Percentiles rank a stretch among this genome's conserved stretches.
Evolutionary conservation across 345 rosid genomes (phyloP).

Genomic region (Draba incana): DNA sequence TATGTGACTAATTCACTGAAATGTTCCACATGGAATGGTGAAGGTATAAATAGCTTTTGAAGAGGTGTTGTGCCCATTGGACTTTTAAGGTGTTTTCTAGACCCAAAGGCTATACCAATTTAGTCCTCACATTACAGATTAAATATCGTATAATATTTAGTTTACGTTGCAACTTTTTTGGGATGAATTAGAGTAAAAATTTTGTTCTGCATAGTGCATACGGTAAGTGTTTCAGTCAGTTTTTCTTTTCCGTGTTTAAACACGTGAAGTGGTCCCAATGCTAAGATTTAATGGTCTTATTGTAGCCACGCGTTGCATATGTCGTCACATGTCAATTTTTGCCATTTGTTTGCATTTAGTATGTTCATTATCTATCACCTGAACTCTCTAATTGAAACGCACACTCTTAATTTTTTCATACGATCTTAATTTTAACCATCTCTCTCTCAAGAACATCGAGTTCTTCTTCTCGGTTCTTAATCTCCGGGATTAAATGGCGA

Average conservation of each 20-base stretch:
- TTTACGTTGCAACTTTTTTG: too few species aligned
- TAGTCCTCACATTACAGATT: not conserved
- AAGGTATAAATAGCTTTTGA: not conserved
- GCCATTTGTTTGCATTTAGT: not conserved
- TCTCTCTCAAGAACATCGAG: not conserved
- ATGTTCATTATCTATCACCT: not conserved
- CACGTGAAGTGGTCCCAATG: constrained; percentile 15
- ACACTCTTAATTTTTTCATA: not conserved
- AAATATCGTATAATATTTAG: too few species aligned
- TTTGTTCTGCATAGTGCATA: not conserved
- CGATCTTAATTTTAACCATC: constrained; percentile 9
- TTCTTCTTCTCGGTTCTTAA: constrained; percentile 8
- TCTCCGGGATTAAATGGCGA: constrained; percentile 24
- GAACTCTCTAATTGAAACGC: constrained; percentile 4
- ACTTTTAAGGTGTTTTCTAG: not conserved
- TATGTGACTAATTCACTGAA: too few species aligned
- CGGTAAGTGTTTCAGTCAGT: not conserved
- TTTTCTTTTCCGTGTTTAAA: not conserved
- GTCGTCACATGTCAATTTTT: not conserved
- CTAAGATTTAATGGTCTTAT: not conserved
- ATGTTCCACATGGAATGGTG: too few species aligned
- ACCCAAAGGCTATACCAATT: not conserved
- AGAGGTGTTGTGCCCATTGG: too few species aligned
- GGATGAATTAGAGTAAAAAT: not conserved
- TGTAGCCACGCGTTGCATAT: constrained; percentile 7